Percentiles rank a stretch among this genome's conserved stretches.
phyloP scores from a whole-genome alignment of 306 rosid genomes.

The Myrica gale region DNA sequence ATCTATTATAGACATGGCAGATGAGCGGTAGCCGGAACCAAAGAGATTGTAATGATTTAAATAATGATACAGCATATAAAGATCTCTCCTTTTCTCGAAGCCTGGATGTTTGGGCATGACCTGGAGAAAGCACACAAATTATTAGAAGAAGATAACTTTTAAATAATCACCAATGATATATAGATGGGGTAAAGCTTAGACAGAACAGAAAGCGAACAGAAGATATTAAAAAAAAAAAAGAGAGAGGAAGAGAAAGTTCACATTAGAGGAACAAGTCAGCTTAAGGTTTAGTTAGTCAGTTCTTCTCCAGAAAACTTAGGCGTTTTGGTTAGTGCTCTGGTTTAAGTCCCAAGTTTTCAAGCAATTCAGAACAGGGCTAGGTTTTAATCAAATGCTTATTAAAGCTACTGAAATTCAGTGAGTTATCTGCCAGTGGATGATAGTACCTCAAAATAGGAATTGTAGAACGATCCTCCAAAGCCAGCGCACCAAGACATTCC shows the following conservation, averaged over 20 bases:
- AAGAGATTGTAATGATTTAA: slow-evolving; percentile 93
- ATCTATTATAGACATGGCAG: slow-evolving; percentile 84
- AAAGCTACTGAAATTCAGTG: background rate
- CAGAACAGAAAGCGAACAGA: too few species aligned
- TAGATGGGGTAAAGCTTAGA: background rate
- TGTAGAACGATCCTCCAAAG: slow-evolving; percentile 86
- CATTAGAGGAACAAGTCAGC: background rate
- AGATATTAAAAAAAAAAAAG: too few species aligned
- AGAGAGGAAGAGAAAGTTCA: background rate
- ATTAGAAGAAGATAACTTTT: slow-evolving; percentile 11
- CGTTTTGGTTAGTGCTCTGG: too few species aligned
- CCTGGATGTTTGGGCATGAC: slow-evolving; percentile 91
- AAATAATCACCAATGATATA: background rate
- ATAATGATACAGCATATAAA: slow-evolving; percentile 84
- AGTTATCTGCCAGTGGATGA: slow-evolving; percentile 15
- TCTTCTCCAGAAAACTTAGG: background rate
- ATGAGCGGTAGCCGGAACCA: slow-evolving; percentile 84
- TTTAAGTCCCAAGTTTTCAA: background rate
- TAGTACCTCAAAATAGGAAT: slow-evolving; percentile 76
- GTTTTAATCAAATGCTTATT: background rate
- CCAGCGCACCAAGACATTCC: slow-evolving; percentile 99
- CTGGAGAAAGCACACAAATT: slow-evolving; percentile 37
- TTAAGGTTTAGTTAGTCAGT: background rate
- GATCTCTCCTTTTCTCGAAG: slow-evolving; percentile 80
- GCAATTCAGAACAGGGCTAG: background rate